Evolutionary conservation across 768 basidiomycete species (phyloP).

Genomic region (Saitozyma sp.): DNA sequence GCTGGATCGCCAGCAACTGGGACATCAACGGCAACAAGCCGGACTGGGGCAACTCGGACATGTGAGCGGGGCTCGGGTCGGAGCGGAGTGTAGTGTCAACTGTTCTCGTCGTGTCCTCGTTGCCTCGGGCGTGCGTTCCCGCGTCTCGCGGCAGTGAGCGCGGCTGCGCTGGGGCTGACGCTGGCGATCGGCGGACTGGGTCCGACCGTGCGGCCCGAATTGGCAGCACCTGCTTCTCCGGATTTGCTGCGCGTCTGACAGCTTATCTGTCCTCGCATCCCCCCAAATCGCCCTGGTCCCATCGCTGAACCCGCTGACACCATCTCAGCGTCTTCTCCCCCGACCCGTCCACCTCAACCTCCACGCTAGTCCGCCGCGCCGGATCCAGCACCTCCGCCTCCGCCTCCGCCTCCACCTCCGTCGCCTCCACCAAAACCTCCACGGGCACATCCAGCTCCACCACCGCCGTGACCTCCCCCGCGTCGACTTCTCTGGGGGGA

Average conservation of each 20-base stretch:
- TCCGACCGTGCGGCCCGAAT: too few relatives aligned
- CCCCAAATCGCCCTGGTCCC: too few relatives aligned
- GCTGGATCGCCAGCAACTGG: constrained; percentile 31
- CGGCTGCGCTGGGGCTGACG: too few relatives aligned
- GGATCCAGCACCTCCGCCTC: constrained; percentile 13
- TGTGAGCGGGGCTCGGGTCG: constrained; percentile 23
- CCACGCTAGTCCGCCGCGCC: constrained; percentile 33
- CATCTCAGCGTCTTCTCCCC: constrained; percentile 36
- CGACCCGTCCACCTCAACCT: constrained; percentile 36
- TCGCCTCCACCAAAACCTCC: constrained; percentile 4
- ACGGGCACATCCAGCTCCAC: constrained; percentile 11
- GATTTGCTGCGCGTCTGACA: too few relatives aligned
- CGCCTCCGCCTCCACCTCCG: constrained; percentile 9
- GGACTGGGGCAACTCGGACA: constrained; percentile 29
- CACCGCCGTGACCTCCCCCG: constrained; percentile 17
- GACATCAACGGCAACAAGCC: constrained; percentile 18
- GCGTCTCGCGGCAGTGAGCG: too few relatives aligned
- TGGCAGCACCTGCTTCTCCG: too few relatives aligned
- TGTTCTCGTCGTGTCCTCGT: too few relatives aligned
- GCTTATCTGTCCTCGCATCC: too few relatives aligned
- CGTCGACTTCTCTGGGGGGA: constrained; percentile 26
- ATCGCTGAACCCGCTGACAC: too few relatives aligned
- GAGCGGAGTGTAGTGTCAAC: constrained; percentile 1
- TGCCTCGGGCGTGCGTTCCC: too few relatives aligned
- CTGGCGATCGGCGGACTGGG: too few relatives aligned